Evolutionary conservation across 1,284 basidiomycete species (phyloP), one percentile per base, ranked within the genome.

Genomic region (Athelia sp.): DNA sequence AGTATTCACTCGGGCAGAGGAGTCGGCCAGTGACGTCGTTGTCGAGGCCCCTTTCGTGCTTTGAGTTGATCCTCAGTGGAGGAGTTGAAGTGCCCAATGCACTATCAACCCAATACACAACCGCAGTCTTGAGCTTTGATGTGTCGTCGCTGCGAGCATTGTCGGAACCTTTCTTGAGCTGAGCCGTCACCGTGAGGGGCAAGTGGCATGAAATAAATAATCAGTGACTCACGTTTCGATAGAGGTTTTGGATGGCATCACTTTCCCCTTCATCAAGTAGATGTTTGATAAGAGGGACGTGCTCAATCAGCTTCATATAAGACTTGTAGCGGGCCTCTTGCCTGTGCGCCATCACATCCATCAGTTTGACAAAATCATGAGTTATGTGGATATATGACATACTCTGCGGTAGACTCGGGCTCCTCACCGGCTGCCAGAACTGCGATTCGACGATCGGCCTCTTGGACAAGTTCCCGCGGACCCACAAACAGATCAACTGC

Each of bases 21-120:
- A 66, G 56, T 2, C 35, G 10, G 1, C 62, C 65, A 10, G 61
- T 63, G 11, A 50, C 14, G 26, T 63, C 50, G 22, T 67, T 54
- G 13, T 52, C n/a, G n/a, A 66, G 54, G 0, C 66, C 62, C 32
- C 55, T 45, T 11, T 56, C 47, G 8, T 13, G 14, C 13, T 57
- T 56, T 10, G 35, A 15, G 2, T 46, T 38, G 1, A 43, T 17
- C 0, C 23, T 14, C 6, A 64, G 31, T 4, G 50, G 49, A 2
- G 51, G 53, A 1, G n/a, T 15, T 3, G 56, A 52, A 3, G 23
- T 18, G 10, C 51, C 52, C 1, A 19, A 19, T 1, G 36, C 21
- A 9, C 43, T 18, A 17, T 59, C 62, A n/a, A 63, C 10, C 62
- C 64, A 66, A 1, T 21, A 36, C 3, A 54, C 57, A 3, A 65